Conservation (phyloP, 495 filamentous ascomycete genomes). For the Daldinia decipiens region DNA sequence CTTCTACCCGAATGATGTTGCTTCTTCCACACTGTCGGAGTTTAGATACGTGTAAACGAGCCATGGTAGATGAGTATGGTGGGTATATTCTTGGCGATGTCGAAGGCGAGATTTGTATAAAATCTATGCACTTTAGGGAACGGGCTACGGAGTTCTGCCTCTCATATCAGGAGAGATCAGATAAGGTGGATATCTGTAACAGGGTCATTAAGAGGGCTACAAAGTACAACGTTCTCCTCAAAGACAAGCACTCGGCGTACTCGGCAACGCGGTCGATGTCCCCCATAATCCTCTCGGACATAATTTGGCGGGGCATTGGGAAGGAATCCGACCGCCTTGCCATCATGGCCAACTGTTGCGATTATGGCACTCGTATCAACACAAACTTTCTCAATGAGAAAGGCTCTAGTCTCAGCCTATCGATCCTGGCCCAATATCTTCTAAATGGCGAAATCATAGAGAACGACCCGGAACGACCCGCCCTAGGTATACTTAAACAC, state of each 20-base stretch:
- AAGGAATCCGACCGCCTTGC: conserved; percentile 46
- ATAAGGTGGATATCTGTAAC: conserved; percentile 34
- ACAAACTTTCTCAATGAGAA: conserved; percentile 36
- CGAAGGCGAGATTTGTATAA: conserved; percentile 49
- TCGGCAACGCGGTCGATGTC: conserved; percentile 47
- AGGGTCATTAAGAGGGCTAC: conserved; percentile 42
- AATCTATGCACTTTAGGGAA: conserved; percentile 43
- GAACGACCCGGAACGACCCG: conserved; percentile 33
- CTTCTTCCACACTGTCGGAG: conserved; percentile 43
- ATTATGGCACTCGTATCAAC: conserved; percentile 47
- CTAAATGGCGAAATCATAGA: conserved; percentile 52
- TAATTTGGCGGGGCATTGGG: conserved; percentile 36
- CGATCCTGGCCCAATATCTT: conserved; percentile 48
- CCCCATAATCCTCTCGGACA: conserved; percentile 44
- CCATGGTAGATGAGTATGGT: conserved; percentile 9
- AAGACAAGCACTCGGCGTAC: conserved; percentile 24
- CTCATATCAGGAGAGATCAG: conserved; percentile 33
- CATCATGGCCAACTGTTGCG: conserved; percentile 47
- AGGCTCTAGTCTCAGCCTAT: conserved; percentile 44
- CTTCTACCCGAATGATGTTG: conserved; percentile 44
- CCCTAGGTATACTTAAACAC: conserved; percentile 29
- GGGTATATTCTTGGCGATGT: conserved; percentile 40
- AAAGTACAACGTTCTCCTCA: conserved; percentile 46
- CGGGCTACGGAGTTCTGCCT: conserved; percentile 47
- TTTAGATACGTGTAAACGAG: conserved; percentile 42